Conservation (phyloP, 768 basidiomycete species). For the Cyathus striatus region DNA sequence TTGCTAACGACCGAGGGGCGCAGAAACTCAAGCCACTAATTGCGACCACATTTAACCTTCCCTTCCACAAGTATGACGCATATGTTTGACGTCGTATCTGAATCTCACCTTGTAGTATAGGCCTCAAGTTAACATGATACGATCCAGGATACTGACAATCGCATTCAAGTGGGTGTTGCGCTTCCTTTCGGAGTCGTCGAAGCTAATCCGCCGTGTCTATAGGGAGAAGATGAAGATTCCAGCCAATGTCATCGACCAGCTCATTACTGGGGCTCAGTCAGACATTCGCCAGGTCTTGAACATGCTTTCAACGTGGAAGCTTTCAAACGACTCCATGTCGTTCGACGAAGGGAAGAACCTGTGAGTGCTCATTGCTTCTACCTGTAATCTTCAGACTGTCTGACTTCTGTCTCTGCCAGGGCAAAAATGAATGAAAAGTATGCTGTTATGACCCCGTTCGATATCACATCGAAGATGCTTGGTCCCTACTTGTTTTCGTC, state of each 20-base stretch:
- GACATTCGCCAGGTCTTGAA: conserved; percentile 97
- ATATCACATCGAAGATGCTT: conserved; percentile 81
- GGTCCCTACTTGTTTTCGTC: conserved; percentile 88
- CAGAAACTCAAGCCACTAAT: conserved; percentile 88
- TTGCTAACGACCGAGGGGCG: conserved; percentile 86
- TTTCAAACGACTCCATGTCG: conserved; percentile 76
- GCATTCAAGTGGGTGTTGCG: conserved; percentile 63
- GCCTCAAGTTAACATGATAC: conserved; percentile 69
- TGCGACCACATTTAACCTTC: conserved; percentile 64
- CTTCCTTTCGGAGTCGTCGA: not conserved
- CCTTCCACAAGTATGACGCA: conserved; percentile 67
- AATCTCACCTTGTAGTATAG: conserved; percentile 31
- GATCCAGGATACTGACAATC: conserved; percentile 86
- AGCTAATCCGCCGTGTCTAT: conserved; percentile 2
- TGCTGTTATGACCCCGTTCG: conserved; percentile 86
- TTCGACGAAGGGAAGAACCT: conserved; percentile 91
- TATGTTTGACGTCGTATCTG: not conserved
- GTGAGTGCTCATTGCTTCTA: conserved; percentile 39
- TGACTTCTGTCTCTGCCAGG: conserved; percentile 31
- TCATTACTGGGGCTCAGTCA: conserved; percentile 83
- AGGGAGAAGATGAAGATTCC: conserved; percentile 95
- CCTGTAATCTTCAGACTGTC: no score
- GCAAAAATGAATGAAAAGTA: conserved; percentile 91
- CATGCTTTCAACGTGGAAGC: conserved; percentile 96
- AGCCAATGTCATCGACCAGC: conserved; percentile 87